Percentiles rank a stretch among this genome's conserved stretches.
Conservation (phyloP, 345 rosid species). For the Microcos paniculata region DNA sequence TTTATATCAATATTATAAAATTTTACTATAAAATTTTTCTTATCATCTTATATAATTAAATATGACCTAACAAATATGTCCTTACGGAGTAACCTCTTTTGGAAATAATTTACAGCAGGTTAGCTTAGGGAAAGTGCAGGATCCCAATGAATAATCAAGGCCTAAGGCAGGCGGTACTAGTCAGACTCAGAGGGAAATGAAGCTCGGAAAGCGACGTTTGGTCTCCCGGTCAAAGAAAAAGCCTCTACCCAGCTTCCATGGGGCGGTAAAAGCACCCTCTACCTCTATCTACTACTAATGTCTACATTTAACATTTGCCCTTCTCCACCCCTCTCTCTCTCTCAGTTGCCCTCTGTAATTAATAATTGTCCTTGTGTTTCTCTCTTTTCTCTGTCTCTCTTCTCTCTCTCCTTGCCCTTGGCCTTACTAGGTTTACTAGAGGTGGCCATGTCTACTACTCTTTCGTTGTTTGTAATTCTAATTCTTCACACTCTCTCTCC, state of each 20-base stretch:
- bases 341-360: background rate
- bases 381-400: background rate
- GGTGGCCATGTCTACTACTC: slow-evolving; percentile 30
- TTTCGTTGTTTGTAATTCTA: background rate
- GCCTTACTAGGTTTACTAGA: slow-evolving; percentile 30
- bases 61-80: too few species aligned
- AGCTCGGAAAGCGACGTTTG: slow-evolving; percentile 25
- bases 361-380: slow-evolving; percentile 26
- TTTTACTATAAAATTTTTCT: too few species aligned
- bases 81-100: background rate
- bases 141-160: background rate
- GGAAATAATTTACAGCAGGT: background rate
- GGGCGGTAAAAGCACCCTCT: slow-evolving; percentile 21
- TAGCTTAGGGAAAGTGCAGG: background rate
- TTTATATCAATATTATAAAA: too few species aligned
- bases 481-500: slow-evolving; percentile 8
- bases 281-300: background rate
- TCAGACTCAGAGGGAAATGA: slow-evolving; percentile 24
- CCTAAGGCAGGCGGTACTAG: background rate
- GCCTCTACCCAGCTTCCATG: slow-evolving; percentile 11
- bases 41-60: too few species aligned
- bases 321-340: background rate
- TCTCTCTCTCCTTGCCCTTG: background rate
- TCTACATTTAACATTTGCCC: slow-evolving; percentile 9
- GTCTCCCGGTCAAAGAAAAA: slow-evolving; percentile 43